Percentiles rank a stretch among this genome's conserved stretches.
Evolutionary conservation across 1,139 yeast species (phyloP).

Genomic region (Saccharomyces hybrid): DNA sequence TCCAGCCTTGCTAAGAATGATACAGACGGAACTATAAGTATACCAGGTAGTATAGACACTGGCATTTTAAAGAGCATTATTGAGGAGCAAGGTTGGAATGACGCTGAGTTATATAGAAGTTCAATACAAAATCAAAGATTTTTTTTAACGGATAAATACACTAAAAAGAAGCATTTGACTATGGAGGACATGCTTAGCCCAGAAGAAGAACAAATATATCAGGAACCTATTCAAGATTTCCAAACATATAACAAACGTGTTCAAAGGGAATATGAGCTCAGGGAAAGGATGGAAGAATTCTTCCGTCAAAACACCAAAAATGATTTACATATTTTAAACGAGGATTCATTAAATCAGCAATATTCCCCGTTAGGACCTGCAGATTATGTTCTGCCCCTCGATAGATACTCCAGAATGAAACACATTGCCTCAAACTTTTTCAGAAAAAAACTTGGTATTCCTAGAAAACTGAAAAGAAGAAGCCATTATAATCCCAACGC

Average conservation of each 20-base stretch:
- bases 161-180: constrained; percentile 6
- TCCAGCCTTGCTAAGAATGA: not conserved
- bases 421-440: not conserved
- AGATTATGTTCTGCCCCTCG: not conserved
- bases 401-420: not conserved
- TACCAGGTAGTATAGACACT: constrained; percentile 11
- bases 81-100: constrained; percentile 15
- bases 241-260: constrained; percentile 18
- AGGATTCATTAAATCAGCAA: constrained; percentile 10
- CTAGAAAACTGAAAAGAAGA: constrained; percentile 1
- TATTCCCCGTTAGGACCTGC: constrained; percentile 9
- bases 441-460: not conserved
- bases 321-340: constrained; percentile 16
- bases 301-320: constrained; percentile 12
- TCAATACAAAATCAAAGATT: constrained; percentile 16
- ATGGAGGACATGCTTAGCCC: constrained; percentile 5
- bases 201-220: not conserved
- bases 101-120: constrained; percentile 16
- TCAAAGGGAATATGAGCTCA: constrained; percentile 17
- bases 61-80: constrained; percentile 15
- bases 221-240: constrained; percentile 13
- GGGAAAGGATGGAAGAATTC: constrained; percentile 21
- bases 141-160: constrained; percentile 16
- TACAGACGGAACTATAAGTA: constrained; percentile 2
- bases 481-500: not conserved